phyloP scores from a whole-genome alignment of 1,284 basidiomycete genomes.

The Ganoderma lucidum region DNA sequence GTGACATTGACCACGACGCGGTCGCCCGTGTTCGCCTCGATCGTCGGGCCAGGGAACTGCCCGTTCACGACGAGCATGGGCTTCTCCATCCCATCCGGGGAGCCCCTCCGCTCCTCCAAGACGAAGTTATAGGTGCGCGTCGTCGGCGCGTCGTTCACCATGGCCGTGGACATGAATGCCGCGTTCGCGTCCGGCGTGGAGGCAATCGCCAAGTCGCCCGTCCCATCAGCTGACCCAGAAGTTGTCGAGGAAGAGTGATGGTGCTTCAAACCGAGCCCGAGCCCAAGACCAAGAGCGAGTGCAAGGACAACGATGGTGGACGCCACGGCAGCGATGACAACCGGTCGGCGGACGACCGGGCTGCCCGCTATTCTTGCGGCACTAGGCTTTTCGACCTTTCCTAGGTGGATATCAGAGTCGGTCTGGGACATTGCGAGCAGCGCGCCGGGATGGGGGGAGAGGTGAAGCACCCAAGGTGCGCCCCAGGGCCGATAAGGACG shows the following conservation, averaged over 20 bases:
- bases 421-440: neutral
- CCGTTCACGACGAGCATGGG: conserved; percentile 57
- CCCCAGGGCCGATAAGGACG: neutral
- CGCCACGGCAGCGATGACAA: conserved; percentile 23
- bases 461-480: neutral
- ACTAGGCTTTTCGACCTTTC: neutral
- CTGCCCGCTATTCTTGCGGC: neutral
- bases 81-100: conserved; percentile 48
- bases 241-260: conserved; percentile 21
- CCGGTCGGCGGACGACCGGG: neutral
- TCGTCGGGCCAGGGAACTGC: conserved; percentile 55
- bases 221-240: conserved; percentile 27
- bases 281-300: conserved; percentile 48
- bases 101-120: conserved; percentile 40
- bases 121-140: conserved; percentile 48
- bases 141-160: conserved; percentile 39
- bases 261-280: conserved; percentile 48
- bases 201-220: conserved; percentile 22
- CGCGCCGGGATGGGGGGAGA: neutral
- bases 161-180: conserved; percentile 38
- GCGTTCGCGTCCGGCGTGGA: conserved; percentile 32
- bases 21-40: conserved; percentile 57
- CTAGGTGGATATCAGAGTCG: neutral
- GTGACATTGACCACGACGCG: conserved; percentile 50
- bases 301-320: conserved; percentile 40